These are phyloP conservation scores for Colletotrichum australisinense DNA, from an alignment of 2,329 filamentous ascomycete genomes.

Conservation along the genomic window DNA sequence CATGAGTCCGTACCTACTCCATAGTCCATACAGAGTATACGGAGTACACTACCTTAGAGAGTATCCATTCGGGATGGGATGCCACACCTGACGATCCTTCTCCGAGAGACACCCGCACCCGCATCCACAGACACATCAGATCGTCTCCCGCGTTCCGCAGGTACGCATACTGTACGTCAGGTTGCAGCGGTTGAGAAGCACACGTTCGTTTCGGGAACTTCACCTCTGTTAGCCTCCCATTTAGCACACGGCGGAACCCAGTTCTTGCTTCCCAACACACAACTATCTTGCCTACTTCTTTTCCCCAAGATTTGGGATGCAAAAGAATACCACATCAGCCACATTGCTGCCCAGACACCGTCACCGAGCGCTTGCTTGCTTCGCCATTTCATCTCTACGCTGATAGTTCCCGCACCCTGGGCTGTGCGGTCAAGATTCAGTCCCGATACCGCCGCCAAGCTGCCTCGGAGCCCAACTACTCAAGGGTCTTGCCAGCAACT, in stretches of 20 bases:
- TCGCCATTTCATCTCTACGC: not conserved
- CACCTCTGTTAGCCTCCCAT: constrained; percentile 6
- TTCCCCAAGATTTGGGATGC: not conserved
- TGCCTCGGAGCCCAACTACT: not conserved
- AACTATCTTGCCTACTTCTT: constrained; percentile 11
- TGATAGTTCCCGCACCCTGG: not conserved
- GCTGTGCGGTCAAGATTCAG: not conserved
- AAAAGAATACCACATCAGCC: not conserved
- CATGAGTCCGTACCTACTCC: not conserved
- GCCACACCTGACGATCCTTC: not conserved
- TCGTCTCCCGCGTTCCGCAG: constrained; percentile 1
- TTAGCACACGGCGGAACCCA: not conserved
- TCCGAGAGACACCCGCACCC: not conserved
- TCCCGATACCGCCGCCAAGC: not conserved
- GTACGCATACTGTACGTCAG: constrained; percentile 7
- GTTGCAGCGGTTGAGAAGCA: not conserved
- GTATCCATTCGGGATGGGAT: not conserved
- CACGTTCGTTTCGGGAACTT: not conserved
- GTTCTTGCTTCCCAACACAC: constrained; percentile 4
- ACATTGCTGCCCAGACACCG: constrained; percentile 16
- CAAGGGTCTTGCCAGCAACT: constrained; percentile 30
- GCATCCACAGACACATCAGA: not conserved
- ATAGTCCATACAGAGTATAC: not conserved
- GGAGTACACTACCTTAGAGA: too few species aligned
- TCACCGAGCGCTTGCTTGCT: constrained; percentile 8